These are phyloP conservation scores for Wickerhamomyces canadensis DNA, from an alignment of 805 yeast species.

Conservation along the genomic window DNA sequence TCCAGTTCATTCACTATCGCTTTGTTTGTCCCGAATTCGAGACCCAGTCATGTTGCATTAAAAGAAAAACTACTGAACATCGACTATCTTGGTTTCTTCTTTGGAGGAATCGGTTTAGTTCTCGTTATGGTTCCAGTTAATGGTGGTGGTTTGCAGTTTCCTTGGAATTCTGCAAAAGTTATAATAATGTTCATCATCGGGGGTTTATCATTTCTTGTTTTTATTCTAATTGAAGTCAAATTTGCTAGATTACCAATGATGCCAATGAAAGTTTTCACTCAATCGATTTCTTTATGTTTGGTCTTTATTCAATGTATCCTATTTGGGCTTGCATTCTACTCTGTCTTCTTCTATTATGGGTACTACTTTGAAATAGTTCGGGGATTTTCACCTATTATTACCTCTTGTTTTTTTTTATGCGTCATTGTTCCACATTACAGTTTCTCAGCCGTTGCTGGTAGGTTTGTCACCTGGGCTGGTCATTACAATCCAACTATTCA, in stretches of 20 bases:
- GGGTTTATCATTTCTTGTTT: constrained; percentile 32
- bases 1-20: constrained; percentile 43
- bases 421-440: constrained; percentile 12
- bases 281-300: constrained; percentile 29
- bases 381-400: constrained; percentile 9
- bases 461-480: constrained; percentile 8
- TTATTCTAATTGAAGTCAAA: constrained; percentile 41
- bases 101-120: constrained; percentile 42
- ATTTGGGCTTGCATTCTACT: constrained; percentile 44
- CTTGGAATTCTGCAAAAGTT: constrained; percentile 45
- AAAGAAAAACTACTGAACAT: constrained; percentile 40
- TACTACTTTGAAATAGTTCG: constrained; percentile 28
- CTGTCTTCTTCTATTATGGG: constrained; percentile 43
- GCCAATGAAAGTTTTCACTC: constrained; percentile 41
- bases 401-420: constrained; percentile 15
- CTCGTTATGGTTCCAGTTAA: constrained; percentile 47
- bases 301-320: constrained; percentile 36
- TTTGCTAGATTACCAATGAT: constrained; percentile 47
- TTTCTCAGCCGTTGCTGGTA: constrained; percentile 12
- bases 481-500: constrained; percentile 14
- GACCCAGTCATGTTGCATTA: constrained; percentile 26
- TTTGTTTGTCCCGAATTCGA: constrained; percentile 32
- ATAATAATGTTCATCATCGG: constrained; percentile 40
- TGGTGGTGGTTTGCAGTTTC: constrained; percentile 56
- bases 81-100: constrained; percentile 48